Evolutionary conservation across 768 basidiomycete species (phyloP).

Genomic region (Collybiopsis luxurians): DNA sequence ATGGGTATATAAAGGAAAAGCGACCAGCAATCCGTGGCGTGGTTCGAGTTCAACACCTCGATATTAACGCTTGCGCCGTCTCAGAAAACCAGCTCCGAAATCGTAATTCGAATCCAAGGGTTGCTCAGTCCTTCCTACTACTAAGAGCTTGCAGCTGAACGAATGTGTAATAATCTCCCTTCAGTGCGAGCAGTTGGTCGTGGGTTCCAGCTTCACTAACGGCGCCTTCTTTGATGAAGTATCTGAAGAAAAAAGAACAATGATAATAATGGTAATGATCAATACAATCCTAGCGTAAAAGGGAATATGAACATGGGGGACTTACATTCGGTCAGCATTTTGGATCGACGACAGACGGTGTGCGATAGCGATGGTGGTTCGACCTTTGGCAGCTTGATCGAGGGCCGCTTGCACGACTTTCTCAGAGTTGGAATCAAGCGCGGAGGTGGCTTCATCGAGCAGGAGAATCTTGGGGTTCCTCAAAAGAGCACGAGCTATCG

Average conservation of each 20-base stretch:
- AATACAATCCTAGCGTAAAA: not conserved
- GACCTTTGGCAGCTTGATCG: conserved; percentile 87
- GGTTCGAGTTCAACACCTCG: too few species aligned
- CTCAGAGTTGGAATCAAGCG: conserved; percentile 88
- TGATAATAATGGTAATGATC: too few species aligned
- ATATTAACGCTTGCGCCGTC: too few species aligned
- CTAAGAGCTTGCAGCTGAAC: conserved; percentile 83
- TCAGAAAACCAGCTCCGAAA: too few species aligned
- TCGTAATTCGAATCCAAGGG: too few species aligned
- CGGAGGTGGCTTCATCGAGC: conserved; percentile 88
- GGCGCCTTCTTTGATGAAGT: conserved; percentile 85
- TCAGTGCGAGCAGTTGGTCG: conserved; percentile 66
- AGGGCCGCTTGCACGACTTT: conserved; percentile 94
- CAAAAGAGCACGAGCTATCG: conserved; percentile 90
- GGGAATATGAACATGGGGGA: conserved; percentile 14
- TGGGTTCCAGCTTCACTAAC: conserved; percentile 89
- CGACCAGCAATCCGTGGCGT: too few species aligned
- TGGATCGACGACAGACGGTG: conserved; percentile 93
- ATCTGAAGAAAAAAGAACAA: conserved; percentile 55
- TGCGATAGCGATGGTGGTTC: conserved; percentile 94
- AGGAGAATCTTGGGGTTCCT: conserved; percentile 87
- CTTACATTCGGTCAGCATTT: conserved; percentile 85
- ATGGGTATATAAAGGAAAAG: too few species aligned
- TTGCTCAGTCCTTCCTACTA: too few species aligned
- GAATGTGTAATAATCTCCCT: conserved; percentile 78